Evolutionary conservation across 2,329 filamentous ascomycete genomes (phyloP).

Genomic region (Gnomoniopsis smithogilvyi): DNA sequence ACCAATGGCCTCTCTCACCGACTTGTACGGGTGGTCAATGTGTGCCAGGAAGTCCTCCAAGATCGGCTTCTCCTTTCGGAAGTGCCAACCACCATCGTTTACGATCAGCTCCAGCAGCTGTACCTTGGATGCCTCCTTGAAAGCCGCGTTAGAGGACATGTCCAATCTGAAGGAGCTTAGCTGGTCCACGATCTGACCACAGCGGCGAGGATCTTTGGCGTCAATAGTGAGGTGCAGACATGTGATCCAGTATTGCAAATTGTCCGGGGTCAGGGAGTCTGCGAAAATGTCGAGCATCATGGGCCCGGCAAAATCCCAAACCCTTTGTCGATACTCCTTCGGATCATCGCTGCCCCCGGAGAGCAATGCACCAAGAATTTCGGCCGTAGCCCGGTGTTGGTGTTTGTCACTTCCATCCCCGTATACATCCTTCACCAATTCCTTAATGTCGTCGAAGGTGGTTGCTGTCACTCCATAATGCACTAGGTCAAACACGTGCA

Average conservation of each 20-base stretch:
- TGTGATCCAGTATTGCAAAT: conserved; percentile 90
- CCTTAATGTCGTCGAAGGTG: conserved; percentile 84
- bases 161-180: conserved; percentile 85
- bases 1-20: conserved; percentile 92
- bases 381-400: conserved; percentile 91
- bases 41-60: conserved; percentile 85
- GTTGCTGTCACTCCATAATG: conserved; percentile 73
- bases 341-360: conserved; percentile 77
- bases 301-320: conserved; percentile 90
- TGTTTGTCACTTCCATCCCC: conserved; percentile 96
- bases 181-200: conserved; percentile 80
- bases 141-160: conserved; percentile 92
- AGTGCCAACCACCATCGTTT: conserved; percentile 91
- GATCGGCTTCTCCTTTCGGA: conserved; percentile 84
- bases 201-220: conserved; percentile 82
- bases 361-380: conserved; percentile 85
- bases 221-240: conserved; percentile 88
- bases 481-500: conserved; percentile 88
- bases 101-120: conserved; percentile 86
- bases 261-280: conserved; percentile 93
- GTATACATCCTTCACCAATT: conserved; percentile 73
- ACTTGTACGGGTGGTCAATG: conserved; percentile 96
- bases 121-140: conserved; percentile 98
- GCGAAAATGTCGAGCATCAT: conserved; percentile 81
- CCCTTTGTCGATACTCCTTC: conserved; percentile 65